These are phyloP conservation scores for Rhynchospora pubera DNA, from an alignment of 176 grass and related monocot species.

Conservation along the genomic window DNA sequence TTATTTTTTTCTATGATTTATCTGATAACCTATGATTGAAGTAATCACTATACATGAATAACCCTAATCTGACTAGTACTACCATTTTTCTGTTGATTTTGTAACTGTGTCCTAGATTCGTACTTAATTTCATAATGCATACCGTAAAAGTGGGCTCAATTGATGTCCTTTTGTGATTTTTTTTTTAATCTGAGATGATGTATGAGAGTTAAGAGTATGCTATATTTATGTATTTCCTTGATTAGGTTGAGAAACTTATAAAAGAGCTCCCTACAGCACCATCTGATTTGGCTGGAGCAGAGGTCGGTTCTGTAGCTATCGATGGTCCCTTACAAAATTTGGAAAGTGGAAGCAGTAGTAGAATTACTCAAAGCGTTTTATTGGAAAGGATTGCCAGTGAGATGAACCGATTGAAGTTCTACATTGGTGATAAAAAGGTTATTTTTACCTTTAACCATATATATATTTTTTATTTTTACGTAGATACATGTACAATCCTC, in stretches of 20 bases:
- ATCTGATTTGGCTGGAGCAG: slow-evolving; percentile 35
- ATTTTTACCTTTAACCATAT: slow-evolving; percentile 17
- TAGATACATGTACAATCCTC: background rate
- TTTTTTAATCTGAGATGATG: background rate
- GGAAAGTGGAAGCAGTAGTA: slow-evolving; percentile 46
- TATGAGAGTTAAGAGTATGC: background rate
- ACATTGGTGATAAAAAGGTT: slow-evolving; percentile 80
- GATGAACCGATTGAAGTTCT: slow-evolving; percentile 98
- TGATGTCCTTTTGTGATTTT: background rate
- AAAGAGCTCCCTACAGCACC: slow-evolving; percentile 73
- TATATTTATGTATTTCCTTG: background rate
- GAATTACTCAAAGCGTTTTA: slow-evolving; percentile 88
- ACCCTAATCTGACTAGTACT: background rate
- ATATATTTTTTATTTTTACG: background rate
- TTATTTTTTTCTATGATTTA: background rate
- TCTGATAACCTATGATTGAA: background rate
- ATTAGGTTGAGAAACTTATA: slow-evolving; percentile 93
- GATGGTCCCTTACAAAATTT: slow-evolving; percentile 18
- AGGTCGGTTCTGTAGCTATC: slow-evolving; percentile 26
- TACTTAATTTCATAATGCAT: too few relatives aligned
- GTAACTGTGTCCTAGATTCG: background rate
- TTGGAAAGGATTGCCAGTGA: slow-evolving; percentile 96
- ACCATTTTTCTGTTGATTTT: background rate
- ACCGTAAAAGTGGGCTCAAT: background rate
- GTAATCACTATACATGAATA: background rate